Conservation (phyloP, 768 basidiomycete species). For the Megacollybia marginata region DNA sequence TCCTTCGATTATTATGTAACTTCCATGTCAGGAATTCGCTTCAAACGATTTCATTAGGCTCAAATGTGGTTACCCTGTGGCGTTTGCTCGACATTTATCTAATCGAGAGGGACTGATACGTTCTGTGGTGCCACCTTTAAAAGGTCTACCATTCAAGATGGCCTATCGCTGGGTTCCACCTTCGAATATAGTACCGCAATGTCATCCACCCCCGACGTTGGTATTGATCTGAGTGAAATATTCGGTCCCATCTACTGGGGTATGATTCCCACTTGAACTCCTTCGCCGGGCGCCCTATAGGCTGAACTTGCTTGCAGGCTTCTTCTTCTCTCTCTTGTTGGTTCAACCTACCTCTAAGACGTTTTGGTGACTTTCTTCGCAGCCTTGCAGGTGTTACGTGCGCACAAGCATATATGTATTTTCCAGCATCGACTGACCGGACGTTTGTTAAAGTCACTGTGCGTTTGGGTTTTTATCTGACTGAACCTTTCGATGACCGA, state of each 20-base stretch:
- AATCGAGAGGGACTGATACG: no score
- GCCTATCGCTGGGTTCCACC: no score
- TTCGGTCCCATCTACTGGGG: conserved; percentile 28
- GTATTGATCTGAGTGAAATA: conserved; percentile 16
- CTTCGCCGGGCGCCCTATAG: no score
- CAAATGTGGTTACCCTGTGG: no score
- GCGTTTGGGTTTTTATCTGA: conserved; percentile 2
- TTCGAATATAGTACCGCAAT: no score
- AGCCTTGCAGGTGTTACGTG: conserved; percentile 34
- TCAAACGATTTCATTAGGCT: no score
- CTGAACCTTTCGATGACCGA: background rate
- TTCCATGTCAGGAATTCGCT: no score
- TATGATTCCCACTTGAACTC: conserved; percentile 4
- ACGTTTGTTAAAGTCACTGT: conserved; percentile 22
- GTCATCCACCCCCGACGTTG: background rate
- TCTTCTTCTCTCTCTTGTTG: conserved; percentile 21
- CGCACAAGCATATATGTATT: conserved; percentile 34
- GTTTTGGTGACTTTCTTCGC: background rate
- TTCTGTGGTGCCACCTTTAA: no score
- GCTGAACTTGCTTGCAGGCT: conserved; percentile 11
- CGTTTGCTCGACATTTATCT: no score
- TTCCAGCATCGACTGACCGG: conserved; percentile 22
- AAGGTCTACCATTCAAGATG: no score
- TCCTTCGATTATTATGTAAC: no score
- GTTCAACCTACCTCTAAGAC: background rate